Evolutionary conservation across 257 asterid genomes (phyloP).

Genomic region (Haberlea rhodopensis): DNA sequence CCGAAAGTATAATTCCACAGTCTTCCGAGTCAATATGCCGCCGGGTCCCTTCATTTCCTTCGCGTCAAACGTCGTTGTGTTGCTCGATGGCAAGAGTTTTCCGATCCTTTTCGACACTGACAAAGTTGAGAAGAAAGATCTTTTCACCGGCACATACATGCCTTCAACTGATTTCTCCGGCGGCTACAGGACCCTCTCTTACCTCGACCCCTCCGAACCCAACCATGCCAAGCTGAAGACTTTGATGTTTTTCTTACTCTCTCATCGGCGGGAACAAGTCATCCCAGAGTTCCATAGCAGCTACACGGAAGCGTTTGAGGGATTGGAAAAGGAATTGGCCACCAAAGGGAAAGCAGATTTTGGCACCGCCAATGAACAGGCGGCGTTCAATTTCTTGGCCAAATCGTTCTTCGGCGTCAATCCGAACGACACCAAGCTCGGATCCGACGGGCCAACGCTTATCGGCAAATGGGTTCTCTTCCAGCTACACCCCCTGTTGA

Average conservation of each 20-base stretch:
- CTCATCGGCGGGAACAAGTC: conserved; percentile 53
- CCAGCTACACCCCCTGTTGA: conserved; percentile 62
- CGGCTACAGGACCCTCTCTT: conserved; percentile 69
- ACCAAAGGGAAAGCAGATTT: conserved; percentile 52
- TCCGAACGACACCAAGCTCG: conserved; percentile 50
- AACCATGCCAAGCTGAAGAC: conserved; percentile 59
- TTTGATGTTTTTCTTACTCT: conserved; percentile 54
- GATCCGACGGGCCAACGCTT: conserved; percentile 63
- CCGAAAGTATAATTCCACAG: conserved; percentile 62
- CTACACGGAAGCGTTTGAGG: conserved; percentile 45
- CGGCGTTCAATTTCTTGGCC: conserved; percentile 70
- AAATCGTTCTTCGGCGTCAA: conserved; percentile 52
- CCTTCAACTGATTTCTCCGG: conserved; percentile 74
- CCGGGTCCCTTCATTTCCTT: conserved; percentile 77
- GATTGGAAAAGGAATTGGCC: conserved; percentile 46
- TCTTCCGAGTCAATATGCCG: conserved; percentile 79
- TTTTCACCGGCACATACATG: conserved; percentile 83
- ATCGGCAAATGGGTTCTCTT: conserved; percentile 66
- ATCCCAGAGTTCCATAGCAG: conserved; percentile 60
- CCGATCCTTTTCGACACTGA: conserved; percentile 65
- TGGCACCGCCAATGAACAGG: conserved; percentile 53
- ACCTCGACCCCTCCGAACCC: conserved; percentile 83
- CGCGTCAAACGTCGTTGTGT: conserved; percentile 63
- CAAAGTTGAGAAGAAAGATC: conserved; percentile 69
- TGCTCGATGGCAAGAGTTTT: conserved; percentile 82